Conservation (phyloP, 352 stramenopile genomes). For the Phytopythium ostracodes region DNA sequence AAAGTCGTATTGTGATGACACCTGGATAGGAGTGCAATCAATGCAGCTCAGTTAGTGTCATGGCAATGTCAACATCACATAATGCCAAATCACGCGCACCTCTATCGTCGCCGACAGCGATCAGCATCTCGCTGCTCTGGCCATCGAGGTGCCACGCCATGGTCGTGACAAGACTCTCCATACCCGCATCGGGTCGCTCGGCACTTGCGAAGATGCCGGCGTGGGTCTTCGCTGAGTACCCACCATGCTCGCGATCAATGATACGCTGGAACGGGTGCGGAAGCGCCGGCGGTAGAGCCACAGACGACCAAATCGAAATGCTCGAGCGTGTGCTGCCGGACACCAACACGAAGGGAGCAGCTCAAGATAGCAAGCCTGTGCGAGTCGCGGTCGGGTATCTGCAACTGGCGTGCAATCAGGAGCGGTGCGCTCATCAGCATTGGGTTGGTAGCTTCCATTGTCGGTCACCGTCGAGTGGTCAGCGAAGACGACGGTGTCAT, state of each 20-base stretch:
- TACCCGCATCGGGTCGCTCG: background rate
- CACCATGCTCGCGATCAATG: background rate
- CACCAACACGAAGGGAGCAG: constrained; percentile 36
- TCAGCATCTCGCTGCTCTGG: constrained; percentile 16
- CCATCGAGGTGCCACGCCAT: constrained; percentile 22
- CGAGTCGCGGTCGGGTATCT: background rate
- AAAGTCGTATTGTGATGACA: constrained; percentile 28
- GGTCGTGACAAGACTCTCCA: constrained; percentile 7
- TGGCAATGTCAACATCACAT: background rate
- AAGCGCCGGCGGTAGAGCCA: constrained; percentile 21
- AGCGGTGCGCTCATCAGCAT: background rate
- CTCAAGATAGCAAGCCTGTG: constrained; percentile 27
- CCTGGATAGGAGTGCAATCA: constrained; percentile 10
- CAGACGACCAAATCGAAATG: constrained; percentile 39
- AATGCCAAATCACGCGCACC: constrained; percentile 9
- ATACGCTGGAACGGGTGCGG: constrained; percentile 5
- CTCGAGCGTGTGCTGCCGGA: constrained; percentile 19
- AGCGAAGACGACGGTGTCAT: constrained; percentile 23
- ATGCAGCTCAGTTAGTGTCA: no score
- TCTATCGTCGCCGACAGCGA: constrained; percentile 40
- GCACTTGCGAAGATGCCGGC: constrained; percentile 11
- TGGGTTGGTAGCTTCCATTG: background rate
- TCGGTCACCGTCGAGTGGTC: background rate
- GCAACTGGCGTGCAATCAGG: background rate
- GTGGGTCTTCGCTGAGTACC: background rate